phyloP scores from a whole-genome alignment of 768 basidiomycete genomes.

The Leccinellum albellum region DNA sequence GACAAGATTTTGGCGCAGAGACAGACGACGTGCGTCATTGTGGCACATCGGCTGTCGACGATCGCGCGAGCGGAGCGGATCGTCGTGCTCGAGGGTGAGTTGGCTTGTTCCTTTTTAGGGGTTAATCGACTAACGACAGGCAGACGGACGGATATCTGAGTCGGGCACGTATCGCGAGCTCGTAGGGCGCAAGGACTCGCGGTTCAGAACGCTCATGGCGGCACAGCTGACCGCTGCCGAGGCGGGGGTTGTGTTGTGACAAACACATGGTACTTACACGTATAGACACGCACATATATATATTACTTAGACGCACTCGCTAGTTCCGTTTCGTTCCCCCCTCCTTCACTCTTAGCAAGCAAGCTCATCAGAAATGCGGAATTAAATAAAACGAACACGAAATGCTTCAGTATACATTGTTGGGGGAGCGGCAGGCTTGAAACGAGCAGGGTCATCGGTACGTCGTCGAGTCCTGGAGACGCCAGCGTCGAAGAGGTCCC shows the following conservation, averaged over 20 bases:
- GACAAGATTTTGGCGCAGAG: slow-evolving; percentile 77
- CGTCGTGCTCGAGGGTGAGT: slow-evolving; percentile 85
- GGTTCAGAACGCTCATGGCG: slow-evolving; percentile 86
- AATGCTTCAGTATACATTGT: too few relatives aligned
- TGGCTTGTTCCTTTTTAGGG: too few relatives aligned
- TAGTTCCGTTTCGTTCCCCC: too few relatives aligned
- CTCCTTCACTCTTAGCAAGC: not conserved
- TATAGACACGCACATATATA: not conserved
- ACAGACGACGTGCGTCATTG: slow-evolving; percentile 83
- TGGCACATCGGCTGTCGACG: slow-evolving; percentile 86
- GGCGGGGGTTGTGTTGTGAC: slow-evolving; percentile 11
- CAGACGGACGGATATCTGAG: too few relatives aligned
- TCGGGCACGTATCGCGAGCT: too few relatives aligned
- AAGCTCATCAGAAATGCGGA: not conserved
- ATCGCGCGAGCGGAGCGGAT: slow-evolving; percentile 88
- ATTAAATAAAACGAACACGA: too few relatives aligned
- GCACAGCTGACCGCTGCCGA: slow-evolving; percentile 68
- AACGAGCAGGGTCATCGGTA: slow-evolving; percentile 39
- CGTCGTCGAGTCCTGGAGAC: slow-evolving; percentile 71
- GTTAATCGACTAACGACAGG: too few relatives aligned
- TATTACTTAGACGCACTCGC: slow-evolving; percentile 1
- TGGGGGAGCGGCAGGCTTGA: too few relatives aligned
- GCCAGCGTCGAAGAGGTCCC: slow-evolving; percentile 72
- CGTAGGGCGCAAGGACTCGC: slow-evolving; percentile 61
- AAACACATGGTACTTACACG: not conserved